Evolutionary conservation across 805 yeast genomes (phyloP).

Genomic region (Candida pseudoglaebosa): DNA sequence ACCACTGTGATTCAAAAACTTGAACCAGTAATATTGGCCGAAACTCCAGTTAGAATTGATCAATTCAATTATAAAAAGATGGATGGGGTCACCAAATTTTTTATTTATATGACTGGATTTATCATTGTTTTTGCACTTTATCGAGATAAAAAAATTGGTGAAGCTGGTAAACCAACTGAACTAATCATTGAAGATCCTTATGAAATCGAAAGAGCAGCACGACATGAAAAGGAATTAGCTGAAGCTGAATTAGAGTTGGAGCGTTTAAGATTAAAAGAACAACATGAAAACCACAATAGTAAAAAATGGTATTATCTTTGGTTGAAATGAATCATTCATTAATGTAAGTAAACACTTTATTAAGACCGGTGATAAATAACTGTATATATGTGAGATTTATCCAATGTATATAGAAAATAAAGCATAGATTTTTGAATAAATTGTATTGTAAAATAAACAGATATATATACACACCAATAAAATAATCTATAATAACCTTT

Average conservation of each 20-base stretch:
- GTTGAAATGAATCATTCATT: conserved; percentile 29
- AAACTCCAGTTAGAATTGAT: conserved; percentile 40
- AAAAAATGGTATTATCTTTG: conserved; percentile 52
- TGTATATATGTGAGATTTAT: conserved; percentile 1
- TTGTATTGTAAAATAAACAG: neutral
- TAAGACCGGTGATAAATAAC: too few species aligned
- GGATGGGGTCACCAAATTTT: conserved; percentile 55
- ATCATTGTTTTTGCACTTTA: conserved; percentile 50
- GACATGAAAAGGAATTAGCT: conserved; percentile 14
- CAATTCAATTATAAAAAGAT: conserved; percentile 46
- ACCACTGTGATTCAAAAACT: conserved; percentile 27
- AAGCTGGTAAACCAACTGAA: conserved; percentile 39
- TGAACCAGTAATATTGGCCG: conserved; percentile 39
- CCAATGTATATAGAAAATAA: conserved; percentile 1
- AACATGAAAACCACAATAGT: conserved; percentile 5
- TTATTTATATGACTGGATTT: conserved; percentile 46
- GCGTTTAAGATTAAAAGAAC: conserved; percentile 11
- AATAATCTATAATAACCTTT: neutral
- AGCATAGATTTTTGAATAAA: too few species aligned
- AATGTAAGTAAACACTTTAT: neutral
- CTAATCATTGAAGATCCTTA: conserved; percentile 36
- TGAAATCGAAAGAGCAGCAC: conserved; percentile 24
- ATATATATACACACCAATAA: neutral
- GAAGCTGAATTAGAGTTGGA: conserved; percentile 8
- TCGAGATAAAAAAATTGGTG: conserved; percentile 51